Evolutionary conservation across 257 asterid species (phyloP), one percentile per base, ranked within the genome.

Genomic region (Haberlea rhodopensis): DNA sequence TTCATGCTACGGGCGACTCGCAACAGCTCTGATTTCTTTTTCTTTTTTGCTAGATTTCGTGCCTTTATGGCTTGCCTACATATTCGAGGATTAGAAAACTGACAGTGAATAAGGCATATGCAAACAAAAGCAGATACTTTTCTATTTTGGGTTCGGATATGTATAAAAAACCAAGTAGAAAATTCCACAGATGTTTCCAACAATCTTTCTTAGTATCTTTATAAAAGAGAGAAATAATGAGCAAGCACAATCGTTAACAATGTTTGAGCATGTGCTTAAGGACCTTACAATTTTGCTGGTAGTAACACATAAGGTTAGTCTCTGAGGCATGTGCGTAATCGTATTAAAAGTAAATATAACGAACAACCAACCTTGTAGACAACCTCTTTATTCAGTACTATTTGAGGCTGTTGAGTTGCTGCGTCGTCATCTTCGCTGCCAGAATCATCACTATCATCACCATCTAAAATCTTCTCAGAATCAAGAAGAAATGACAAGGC

Each of bases 31-130:
- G 97, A 96, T 80, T 87, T 81, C 90, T 94, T 94, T 85, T 94
- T 94, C 94, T 86, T 94, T n/a, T 80, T 90, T 94, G 85, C 99
- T 94, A 55, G 99, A 71, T 60, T 84, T 56, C 51, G 99, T 94
- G 61, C 99, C 99, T 80, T 86, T 85, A 69, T 90, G 84, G 70
- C 65, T 84, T 71, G 99, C 97, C 99, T 90, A 71, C 54, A 74
- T 49, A 60, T 57, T 21, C 53, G 71, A 72, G 57, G 40, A 34
- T 60, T 54, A 40, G 71, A 51, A 56, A 29, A 53, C 31, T 23
- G 53, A 60, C 32, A 43, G 27, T 20, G n/a, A 48, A 31, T 68
- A 18, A 62, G 1, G 29, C 23, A 48, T 32, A 5, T 23, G 23
- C 7, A 63, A 57, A 16, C 20, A 49, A 26, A 34, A 46, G 23